These are phyloP conservation scores for Kingdonia uniflora DNA, from an alignment of 164 flowering plant species.

Conservation along the genomic window DNA sequence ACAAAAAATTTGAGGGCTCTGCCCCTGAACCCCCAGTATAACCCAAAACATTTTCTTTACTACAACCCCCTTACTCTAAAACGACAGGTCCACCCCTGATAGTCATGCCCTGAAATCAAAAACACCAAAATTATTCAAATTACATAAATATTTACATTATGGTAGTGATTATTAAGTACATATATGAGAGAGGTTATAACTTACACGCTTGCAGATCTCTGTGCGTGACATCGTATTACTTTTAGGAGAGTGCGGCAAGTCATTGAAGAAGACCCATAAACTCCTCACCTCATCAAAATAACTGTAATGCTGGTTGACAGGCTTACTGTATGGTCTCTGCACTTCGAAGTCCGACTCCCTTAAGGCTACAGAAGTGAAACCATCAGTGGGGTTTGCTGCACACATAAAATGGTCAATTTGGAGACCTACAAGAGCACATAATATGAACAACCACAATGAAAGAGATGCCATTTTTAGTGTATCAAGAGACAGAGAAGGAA, in stretches of 20 bases:
- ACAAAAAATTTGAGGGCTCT: too few relatives aligned
- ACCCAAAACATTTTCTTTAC: too few relatives aligned
- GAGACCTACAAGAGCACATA: too few relatives aligned
- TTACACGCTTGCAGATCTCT: not conserved
- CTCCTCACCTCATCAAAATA: not conserved
- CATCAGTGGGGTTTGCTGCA: conserved; percentile 3
- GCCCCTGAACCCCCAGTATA: too few relatives aligned
- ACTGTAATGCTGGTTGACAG: not conserved
- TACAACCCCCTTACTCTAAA: too few relatives aligned
- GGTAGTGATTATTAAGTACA: not conserved
- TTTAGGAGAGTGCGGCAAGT: not conserved
- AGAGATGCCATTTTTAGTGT: too few relatives aligned
- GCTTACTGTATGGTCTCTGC: conserved; percentile 1
- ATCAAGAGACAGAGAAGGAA: too few relatives aligned
- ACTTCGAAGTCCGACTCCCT: not conserved
- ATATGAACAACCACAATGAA: too few relatives aligned
- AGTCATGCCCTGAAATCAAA: conserved; percentile 1
- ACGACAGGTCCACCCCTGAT: too few relatives aligned
- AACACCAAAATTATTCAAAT: not conserved
- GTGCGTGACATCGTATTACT: not conserved
- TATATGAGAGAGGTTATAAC: too few relatives aligned
- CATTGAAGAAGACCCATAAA: not conserved
- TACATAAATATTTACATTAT: not conserved
- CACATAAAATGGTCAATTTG: too few relatives aligned
- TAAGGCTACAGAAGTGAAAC: not conserved